Evolutionary conservation across 1,139 yeast species (phyloP).

Genomic region (Nakaseomyces glabratus): DNA sequence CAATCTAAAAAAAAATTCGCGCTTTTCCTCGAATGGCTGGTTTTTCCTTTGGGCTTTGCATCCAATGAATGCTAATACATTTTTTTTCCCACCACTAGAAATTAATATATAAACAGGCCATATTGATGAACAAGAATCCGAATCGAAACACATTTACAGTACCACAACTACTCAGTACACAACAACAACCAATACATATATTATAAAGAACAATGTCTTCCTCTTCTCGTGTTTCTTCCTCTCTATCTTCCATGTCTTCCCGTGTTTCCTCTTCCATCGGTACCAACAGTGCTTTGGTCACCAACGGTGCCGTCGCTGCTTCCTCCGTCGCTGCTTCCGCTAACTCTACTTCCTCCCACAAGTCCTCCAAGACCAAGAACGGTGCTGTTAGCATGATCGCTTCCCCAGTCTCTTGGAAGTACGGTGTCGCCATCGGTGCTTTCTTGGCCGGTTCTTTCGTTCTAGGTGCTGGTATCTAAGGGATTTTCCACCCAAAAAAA

Average conservation of each 20-base stretch:
- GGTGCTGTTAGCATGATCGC: slow-evolving; percentile 25
- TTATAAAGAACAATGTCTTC: slow-evolving; percentile 7
- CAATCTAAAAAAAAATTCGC: too few species aligned
- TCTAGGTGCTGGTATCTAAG: slow-evolving; percentile 25
- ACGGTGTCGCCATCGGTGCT: slow-evolving; percentile 26
- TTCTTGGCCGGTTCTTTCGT: slow-evolving; percentile 28
- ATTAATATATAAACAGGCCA: too few species aligned
- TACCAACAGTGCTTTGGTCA: slow-evolving; percentile 21
- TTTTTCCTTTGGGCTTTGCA: too few species aligned
- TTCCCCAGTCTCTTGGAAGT: slow-evolving; percentile 30
- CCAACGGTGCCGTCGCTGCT: slow-evolving; percentile 21
- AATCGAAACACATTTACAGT: too few species aligned
- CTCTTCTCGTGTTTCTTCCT: slow-evolving; percentile 7
- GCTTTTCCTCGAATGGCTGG: too few species aligned
- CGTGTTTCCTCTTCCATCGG: slow-evolving; percentile 10
- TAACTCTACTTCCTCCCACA: slow-evolving; percentile 12
- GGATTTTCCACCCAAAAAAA: too few species aligned
- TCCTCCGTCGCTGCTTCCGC: slow-evolving; percentile 21
- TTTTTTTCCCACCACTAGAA: too few species aligned
- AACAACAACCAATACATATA: background rate
- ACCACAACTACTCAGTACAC: too few species aligned
- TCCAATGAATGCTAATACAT: too few species aligned
- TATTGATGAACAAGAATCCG: too few species aligned
- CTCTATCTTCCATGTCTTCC: slow-evolving; percentile 7
- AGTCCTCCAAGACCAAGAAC: slow-evolving; percentile 12